Base-by-base conservation (phyloP, 2,329 filamentous ascomycete species). In the Fusarium sp. region DNA sequence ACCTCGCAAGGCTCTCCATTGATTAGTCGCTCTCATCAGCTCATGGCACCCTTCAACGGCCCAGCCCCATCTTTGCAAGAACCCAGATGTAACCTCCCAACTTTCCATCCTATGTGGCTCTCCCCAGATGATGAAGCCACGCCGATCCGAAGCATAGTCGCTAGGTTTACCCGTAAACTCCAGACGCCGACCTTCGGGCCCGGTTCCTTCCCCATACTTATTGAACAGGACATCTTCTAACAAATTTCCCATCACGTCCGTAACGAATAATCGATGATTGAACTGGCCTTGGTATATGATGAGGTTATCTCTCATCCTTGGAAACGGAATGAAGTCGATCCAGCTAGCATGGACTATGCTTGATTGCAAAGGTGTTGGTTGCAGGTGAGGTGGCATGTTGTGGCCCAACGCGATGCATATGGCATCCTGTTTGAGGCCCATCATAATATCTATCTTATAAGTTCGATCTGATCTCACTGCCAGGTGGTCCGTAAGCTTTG, bases 21-120 rank as follows among this genome's bases (percentile, higher is more conserved):
- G 37, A 28, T 61, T 61, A 18, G 57, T 61, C 15, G 55, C 37
- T 11, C 2, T 52, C 37, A 59, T 34, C 37, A 61, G n/a, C 9
- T 51, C 57, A 15, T 57, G 26, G 6, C 55, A 61, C 13, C 44
- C 57, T 52, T 60, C 44, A 10, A 38, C 37, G 15, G 57, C 16
- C 57, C 57, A 61, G 5, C 57, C 55, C 57, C 57, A 61, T 42
- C 54, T 37, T 6, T 59, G 42, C 2, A 59, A n/a, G n/a, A 61
- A 61, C 4, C 26, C 36, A 33, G 54, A 23, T 8, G 57, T 61
- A 8, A 58, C n/a, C 36, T 61, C 57, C 57, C 57, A 61, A 16
- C 18, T 61, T 8, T 49, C 28, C 42, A 37, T 42, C 9, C 36
- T 23, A 15, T 51, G 16, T 3, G 57, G 42, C 1, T 61, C 57